Evolutionary conservation across 2,329 filamentous ascomycete genomes (phyloP).

Genomic region (Purpureocillium lavendulum): DNA sequence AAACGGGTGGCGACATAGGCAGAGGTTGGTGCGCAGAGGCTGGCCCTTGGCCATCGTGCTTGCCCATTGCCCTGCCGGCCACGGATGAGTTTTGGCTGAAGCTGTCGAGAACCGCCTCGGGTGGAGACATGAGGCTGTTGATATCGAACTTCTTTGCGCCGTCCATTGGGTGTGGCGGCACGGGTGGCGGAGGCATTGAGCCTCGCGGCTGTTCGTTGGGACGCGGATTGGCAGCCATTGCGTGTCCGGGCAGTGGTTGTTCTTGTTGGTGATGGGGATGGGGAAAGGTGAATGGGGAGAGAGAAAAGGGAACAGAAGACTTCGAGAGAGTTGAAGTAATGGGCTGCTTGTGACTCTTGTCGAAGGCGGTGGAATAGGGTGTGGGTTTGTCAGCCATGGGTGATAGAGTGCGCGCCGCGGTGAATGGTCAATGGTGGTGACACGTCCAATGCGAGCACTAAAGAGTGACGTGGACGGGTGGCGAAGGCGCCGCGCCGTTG

Average conservation of each 20-base stretch:
- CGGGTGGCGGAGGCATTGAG: slow-evolving; percentile 21
- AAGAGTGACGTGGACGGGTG: slow-evolving; percentile 3
- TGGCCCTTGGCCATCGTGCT: slow-evolving; percentile 8
- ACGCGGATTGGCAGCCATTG: slow-evolving; percentile 18
- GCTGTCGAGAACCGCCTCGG: slow-evolving; percentile 46
- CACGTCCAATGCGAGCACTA: background rate
- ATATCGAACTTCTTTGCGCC: slow-evolving; percentile 36
- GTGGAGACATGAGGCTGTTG: slow-evolving; percentile 53
- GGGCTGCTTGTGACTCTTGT: slow-evolving; percentile 11
- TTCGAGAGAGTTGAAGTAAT: slow-evolving; percentile 1
- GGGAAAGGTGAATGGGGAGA: slow-evolving; percentile 6
- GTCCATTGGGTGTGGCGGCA: slow-evolving; percentile 11
- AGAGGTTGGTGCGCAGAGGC: slow-evolving; percentile 23
- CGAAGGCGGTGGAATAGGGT: slow-evolving; percentile 21
- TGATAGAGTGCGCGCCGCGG: too few relatives aligned
- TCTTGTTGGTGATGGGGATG: slow-evolving; percentile 6
- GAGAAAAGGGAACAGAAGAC: slow-evolving; percentile 7
- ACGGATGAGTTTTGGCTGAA: slow-evolving; percentile 27
- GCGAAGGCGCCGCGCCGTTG: background rate
- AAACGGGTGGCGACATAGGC: slow-evolving; percentile 51
- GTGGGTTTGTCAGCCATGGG: slow-evolving; percentile 28
- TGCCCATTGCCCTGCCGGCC: background rate
- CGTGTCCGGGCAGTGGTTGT: slow-evolving; percentile 8
- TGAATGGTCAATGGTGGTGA: background rate
- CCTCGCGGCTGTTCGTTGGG: slow-evolving; percentile 10